Evolutionary conservation across 805 yeast genomes (phyloP).

Genomic region (Cyberlindnera veronae): DNA sequence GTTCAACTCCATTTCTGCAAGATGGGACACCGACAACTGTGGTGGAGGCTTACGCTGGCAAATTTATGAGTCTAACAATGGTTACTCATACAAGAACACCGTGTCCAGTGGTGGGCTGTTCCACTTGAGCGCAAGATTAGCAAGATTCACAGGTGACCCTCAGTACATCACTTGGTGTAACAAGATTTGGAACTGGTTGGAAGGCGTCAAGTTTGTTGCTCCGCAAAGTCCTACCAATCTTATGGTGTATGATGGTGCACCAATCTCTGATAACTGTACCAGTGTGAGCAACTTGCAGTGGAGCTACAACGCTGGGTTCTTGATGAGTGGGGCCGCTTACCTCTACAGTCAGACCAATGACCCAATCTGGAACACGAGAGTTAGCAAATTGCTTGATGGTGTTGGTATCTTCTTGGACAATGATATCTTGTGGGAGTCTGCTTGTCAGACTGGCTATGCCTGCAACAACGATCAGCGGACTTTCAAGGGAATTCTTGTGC

Average conservation of each 20-base stretch:
- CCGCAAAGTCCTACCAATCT: slow-evolving; percentile 29
- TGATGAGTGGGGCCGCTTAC: slow-evolving; percentile 67
- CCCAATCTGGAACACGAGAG: slow-evolving; percentile 11
- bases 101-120: slow-evolving; percentile 89
- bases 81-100: slow-evolving; percentile 89
- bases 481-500: slow-evolving; percentile 80
- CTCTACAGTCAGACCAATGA: slow-evolving; percentile 56
- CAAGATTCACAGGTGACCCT: slow-evolving; percentile 73
- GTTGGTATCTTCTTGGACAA: slow-evolving; percentile 51
- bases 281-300: slow-evolving; percentile 49
- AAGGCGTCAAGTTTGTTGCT: slow-evolving; percentile 37
- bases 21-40: slow-evolving; percentile 88
- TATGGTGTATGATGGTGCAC: slow-evolving; percentile 60
- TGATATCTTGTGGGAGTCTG: slow-evolving; percentile 70
- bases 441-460: slow-evolving; percentile 60
- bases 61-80: slow-evolving; percentile 90
- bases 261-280: slow-evolving; percentile 43
- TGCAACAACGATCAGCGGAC: slow-evolving; percentile 89
- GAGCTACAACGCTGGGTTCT: slow-evolving; percentile 68
- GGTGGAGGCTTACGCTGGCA: slow-evolving; percentile 96
- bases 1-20: slow-evolving; percentile 80
- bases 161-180: slow-evolving; percentile 75
- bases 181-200: slow-evolving; percentile 78
- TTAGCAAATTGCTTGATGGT: slow-evolving; percentile 40
- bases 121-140: slow-evolving; percentile 82